Evolutionary conservation across 805 yeast species (phyloP), one percentile per base, ranked within the genome.

Genomic region (Schizosaccharomyces japonicus): DNA sequence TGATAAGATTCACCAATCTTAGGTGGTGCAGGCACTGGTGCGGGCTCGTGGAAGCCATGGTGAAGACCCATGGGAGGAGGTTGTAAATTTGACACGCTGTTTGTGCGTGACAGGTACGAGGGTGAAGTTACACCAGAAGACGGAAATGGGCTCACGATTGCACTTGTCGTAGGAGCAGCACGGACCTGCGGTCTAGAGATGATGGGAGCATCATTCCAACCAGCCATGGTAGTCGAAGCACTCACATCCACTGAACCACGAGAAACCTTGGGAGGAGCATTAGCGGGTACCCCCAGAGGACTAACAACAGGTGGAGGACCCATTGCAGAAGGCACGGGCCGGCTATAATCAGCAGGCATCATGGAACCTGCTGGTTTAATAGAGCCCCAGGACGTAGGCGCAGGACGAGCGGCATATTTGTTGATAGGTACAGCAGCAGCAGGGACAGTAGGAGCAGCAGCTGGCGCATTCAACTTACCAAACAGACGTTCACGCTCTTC

Each of bases 401-500:
- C n/a, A n/a, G n/a, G n/a, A n/a, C n/a, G n/a, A n/a, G n/a, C n/a
- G n/a, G n/a, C n/a, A n/a, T n/a, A n/a, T n/a, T n/a, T n/a, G n/a
- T n/a, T n/a, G n/a, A n/a, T n/a, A 5, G 42, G 30, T 17, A 49
- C 36, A 15, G 33, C 36, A 8, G 21, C 45, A 29, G 51, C 26
- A 42, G 49, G 42, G 23, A 51, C 44, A 11, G 55, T 46, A 39
- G 54, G 44, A 11, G 54, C 49, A 28, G 48, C 48, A 19, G 50
- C 51, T n/a, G 33, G 44, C 48, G 21, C 48, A 36, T 28, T 29
- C 47, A 70, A 13, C 75, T 66, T 5, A 94, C 93, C 54, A 73
- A 75, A 52, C 17, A 87, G 76, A 55, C 98, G 76, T 52, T 80
- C 85, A 60, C 77, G 80, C 57, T 82, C 95, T 39, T 71, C 59